Evolutionary conservation across 1,284 basidiomycete species (phyloP).

Genomic region (Microbotryomycetes sp.): DNA sequence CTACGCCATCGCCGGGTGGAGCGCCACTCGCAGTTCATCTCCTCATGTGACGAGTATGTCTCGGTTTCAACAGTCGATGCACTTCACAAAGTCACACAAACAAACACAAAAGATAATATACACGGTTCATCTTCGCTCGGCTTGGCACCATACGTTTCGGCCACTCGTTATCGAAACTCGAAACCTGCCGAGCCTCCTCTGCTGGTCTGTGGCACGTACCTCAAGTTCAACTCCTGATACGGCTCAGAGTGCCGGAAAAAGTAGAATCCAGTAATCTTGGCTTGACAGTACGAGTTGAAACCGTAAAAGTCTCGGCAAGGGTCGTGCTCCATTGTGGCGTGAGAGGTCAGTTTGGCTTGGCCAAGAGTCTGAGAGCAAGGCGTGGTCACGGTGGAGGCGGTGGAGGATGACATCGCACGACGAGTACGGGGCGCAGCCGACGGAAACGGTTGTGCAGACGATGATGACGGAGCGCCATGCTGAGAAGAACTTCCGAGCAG

Average conservation of each 20-base stretch:
- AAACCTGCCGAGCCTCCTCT: constrained; percentile 11
- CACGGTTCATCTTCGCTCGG: no score
- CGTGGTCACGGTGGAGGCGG: background rate
- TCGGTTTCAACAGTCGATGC: no score
- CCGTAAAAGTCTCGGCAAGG: no score
- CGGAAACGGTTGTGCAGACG: background rate
- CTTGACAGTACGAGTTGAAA: background rate
- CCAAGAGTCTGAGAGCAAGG: background rate
- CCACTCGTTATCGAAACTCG: constrained; percentile 17
- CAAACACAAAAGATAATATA: no score
- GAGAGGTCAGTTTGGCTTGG: no score
- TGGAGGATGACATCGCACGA: background rate
- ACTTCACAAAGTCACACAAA: no score
- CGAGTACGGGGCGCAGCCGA: background rate
- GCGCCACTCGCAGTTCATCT: no score
- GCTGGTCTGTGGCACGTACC: constrained; percentile 16
- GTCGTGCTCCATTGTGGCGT: no score
- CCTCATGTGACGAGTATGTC: no score
- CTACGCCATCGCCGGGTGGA: no score
- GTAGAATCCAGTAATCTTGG: constrained; percentile 1
- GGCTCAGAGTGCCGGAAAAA: constrained; percentile 12
- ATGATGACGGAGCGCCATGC: background rate
- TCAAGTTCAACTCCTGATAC: constrained; percentile 18
- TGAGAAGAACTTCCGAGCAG: constrained; percentile 1
- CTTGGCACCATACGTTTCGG: no score